Evolutionary conservation across 1,284 basidiomycete genomes (phyloP).

Genomic region (Phellopilus nigrolimitatus): DNA sequence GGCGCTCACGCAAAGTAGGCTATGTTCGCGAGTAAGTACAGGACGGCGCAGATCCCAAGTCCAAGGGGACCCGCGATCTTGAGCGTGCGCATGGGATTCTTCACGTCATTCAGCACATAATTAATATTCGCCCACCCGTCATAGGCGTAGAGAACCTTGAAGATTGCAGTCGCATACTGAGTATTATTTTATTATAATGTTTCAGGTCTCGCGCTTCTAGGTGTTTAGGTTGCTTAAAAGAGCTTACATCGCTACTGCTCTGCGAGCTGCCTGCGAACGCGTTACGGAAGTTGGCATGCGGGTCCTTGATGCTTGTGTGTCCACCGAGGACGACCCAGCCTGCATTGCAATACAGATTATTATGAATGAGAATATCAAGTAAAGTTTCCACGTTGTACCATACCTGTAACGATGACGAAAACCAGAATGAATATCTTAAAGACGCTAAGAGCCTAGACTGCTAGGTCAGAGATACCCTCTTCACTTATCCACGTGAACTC

Average conservation of each 20-base stretch:
- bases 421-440: conserved; percentile 40
- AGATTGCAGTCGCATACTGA: conserved; percentile 55
- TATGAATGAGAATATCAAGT: background rate
- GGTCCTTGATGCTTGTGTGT: conserved; percentile 37
- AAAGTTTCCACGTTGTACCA: background rate
- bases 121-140: conserved; percentile 50
- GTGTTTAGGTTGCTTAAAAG: background rate
- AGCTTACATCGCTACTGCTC: conserved; percentile 38
- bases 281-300: conserved; percentile 41
- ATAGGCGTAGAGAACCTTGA: conserved; percentile 55
- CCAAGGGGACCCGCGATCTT: conserved; percentile 52
- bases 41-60: conserved; percentile 38
- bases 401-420: conserved; percentile 37
- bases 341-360: background rate
- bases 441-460: conserved; percentile 31
- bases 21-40: conserved; percentile 51
- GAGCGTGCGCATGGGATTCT: conserved; percentile 45
- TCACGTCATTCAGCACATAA: conserved; percentile 53
- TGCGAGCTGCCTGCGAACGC: conserved; percentile 46
- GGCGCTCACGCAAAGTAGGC: conserved; percentile 42
- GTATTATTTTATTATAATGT: no score
- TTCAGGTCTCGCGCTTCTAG: background rate
- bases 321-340: conserved; percentile 39
- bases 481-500: no score
- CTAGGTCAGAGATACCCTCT: background rate